Evolutionary conservation across 1,284 basidiomycete genomes (phyloP), one percentile per base, ranked within the genome.

Genomic region (Phaffia rhodozyma): DNA sequence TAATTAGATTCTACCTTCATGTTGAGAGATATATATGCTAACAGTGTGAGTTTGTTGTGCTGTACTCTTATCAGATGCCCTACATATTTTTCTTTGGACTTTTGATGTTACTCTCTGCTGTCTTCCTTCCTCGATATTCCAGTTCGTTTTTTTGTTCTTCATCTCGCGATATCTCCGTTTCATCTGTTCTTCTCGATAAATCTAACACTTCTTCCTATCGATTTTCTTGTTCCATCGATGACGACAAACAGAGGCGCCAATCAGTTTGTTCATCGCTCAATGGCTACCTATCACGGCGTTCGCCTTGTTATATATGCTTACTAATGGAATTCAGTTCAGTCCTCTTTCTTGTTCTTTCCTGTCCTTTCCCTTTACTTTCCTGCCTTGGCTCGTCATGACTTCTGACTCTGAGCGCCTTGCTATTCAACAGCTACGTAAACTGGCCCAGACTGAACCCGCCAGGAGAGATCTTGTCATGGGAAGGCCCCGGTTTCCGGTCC

Each of bases 371-470:
- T 59, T 63, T 77, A 84, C 89, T 76, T 71, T 87, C 69, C n/a
- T n/a, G n/a, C 78, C 91, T 51, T 91, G 89, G 86, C 77, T 89
- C 70, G 72, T 87, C 75, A 84, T 55, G 84, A 94, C 72, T 75
- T 56, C 16, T 54, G 48, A 51, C 30, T 52, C 56, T 58, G 21
- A 30, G 61, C 57, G 1, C 34, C 16, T 56, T 48, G 7, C 25
- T 5, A n/a, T 43, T 18, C 5, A 5, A 21, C 51, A 63, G 62
- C 68, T 97, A 93, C 73, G 92, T 99, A 67, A 84, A 89, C 30
- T 94, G 91, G 87, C 96, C 94, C 20, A 84, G 86, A 30, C 82
- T 98, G 62, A 84, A 87, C 69, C 86, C 91, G 4, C 85, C 87
- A 13, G 86, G 86, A 62, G 89, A 92, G 67, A 80, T 87, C 63